Evolutionary conservation across 805 yeast genomes (phyloP).

Genomic region (Myxozyma kluyveri): DNA sequence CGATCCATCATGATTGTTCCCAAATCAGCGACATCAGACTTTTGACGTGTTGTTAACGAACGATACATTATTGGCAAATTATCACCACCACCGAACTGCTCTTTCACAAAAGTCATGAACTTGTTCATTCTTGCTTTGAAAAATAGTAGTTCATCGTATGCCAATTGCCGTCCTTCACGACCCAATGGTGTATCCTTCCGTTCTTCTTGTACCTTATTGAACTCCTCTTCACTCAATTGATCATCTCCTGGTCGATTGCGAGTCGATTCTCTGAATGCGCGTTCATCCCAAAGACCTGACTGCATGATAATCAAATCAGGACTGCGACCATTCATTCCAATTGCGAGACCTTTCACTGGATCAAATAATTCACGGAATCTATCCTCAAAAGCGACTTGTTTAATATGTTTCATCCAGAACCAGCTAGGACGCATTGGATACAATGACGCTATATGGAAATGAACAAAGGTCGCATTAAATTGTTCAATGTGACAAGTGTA

Average conservation of each 20-base stretch:
- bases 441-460: conserved; percentile 27
- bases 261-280: conserved; percentile 19
- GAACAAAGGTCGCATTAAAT: conserved; percentile 22
- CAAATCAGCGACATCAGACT: conserved; percentile 15
- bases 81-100: conserved; percentile 11
- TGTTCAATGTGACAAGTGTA: conserved; percentile 12
- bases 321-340: conserved; percentile 21
- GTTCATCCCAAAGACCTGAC: conserved; percentile 28
- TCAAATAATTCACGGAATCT: conserved; percentile 17
- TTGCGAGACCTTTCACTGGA: conserved; percentile 9
- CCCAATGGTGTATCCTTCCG: conserved; percentile 13
- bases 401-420: conserved; percentile 26
- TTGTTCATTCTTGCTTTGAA: conserved; percentile 20
- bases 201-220: background rate
- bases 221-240: conserved; percentile 3
- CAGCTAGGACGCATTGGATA: conserved; percentile 24
- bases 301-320: conserved; percentile 25
- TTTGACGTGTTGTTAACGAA: conserved; percentile 19
- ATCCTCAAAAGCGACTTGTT: conserved; percentile 25
- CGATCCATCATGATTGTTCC: conserved; percentile 22
- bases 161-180: conserved; percentile 24
- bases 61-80: conserved; percentile 24
- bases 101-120: conserved; percentile 11
- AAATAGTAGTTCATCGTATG: conserved; percentile 25
- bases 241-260: conserved; percentile 18